phyloP scores from a whole-genome alignment of 805 yeast species.

The Saccharomycopsis olivae region DNA sequence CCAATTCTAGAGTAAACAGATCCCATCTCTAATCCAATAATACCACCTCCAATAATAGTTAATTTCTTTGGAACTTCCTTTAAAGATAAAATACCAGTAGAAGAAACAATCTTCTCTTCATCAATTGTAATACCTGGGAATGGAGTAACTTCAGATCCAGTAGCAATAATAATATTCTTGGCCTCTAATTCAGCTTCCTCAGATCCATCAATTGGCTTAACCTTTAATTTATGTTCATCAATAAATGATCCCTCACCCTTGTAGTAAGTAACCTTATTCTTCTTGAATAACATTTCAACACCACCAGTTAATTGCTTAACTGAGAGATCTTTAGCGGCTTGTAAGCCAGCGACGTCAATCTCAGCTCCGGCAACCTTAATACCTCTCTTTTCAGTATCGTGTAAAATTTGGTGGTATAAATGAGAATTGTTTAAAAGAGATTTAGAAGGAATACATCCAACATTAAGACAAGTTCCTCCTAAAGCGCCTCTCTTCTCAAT shows the following conservation, averaged over 20 bases:
- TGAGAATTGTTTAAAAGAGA: conserved; percentile 92
- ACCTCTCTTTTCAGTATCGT: conserved; percentile 82
- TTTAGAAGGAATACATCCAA: conserved; percentile 98
- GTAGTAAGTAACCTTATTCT: conserved; percentile 87
- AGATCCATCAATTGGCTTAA: conserved; percentile 74
- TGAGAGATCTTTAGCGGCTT: conserved; percentile 85
- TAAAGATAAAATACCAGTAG: conserved; percentile 83
- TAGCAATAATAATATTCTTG: conserved; percentile 86
- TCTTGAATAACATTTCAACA: conserved; percentile 88
- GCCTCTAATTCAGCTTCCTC: conserved; percentile 65
- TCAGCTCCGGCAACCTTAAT: conserved; percentile 73
- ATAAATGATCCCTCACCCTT: conserved; percentile 88
- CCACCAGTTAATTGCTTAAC: conserved; percentile 90
- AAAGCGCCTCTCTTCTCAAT: conserved; percentile 91
- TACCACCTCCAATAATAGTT: conserved; percentile 97
- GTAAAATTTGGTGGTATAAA: conserved; percentile 76
- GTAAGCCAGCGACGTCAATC: conserved; percentile 68
- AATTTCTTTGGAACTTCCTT: conserved; percentile 86
- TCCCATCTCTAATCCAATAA: conserved; percentile 98
- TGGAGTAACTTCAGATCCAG: conserved; percentile 97
- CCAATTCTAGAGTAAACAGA: conserved; percentile 96
- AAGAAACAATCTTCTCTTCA: conserved; percentile 92
- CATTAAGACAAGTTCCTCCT: conserved; percentile 98
- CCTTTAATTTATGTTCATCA: conserved; percentile 67
- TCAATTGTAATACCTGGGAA: conserved; percentile 97